Evolutionary conservation across 768 basidiomycete species (phyloP).

Genomic region (Antrodiella citrinella): DNA sequence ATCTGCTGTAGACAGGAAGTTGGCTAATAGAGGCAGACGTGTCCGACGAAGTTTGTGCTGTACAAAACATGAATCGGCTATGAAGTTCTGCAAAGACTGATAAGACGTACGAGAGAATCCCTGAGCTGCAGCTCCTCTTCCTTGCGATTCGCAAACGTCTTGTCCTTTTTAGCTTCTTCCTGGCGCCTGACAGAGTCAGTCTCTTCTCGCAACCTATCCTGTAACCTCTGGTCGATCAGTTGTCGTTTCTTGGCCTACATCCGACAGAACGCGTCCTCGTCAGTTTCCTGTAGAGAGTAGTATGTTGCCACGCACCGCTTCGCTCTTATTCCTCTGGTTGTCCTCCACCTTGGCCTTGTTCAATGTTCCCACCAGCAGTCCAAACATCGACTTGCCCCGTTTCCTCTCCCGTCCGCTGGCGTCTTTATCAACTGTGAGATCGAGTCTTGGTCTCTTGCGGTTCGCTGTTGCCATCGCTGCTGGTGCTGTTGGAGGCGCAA

Average conservation of each 20-base stretch:
- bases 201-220: constrained; percentile 77
- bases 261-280: no score
- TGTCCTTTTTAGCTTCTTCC: constrained; percentile 83
- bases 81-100: neutral
- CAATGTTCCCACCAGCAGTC: constrained; percentile 72
- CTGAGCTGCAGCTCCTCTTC: constrained; percentile 79
- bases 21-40: constrained; percentile 63
- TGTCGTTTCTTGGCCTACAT: constrained; percentile 76
- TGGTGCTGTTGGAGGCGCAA: constrained; percentile 39
- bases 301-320: constrained; percentile 56
- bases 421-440: constrained; percentile 35
- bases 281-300: constrained; percentile 1
- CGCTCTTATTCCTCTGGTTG: constrained; percentile 76
- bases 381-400: constrained; percentile 86
- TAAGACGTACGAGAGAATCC: constrained; percentile 65
- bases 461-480: constrained; percentile 29
- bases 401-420: constrained; percentile 50
- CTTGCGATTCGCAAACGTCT: constrained; percentile 63
- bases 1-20: constrained; percentile 74
- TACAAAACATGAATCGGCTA: neutral
- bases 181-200: constrained; percentile 79
- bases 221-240: constrained; percentile 76
- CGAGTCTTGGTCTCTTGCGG: constrained; percentile 68
- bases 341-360: constrained; percentile 86
- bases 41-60: constrained; percentile 70